Evolutionary conservation across 2,329 filamentous ascomycete species (phyloP), one percentile per base, ranked within the genome.

Genomic region (Botrytis squamosa): DNA sequence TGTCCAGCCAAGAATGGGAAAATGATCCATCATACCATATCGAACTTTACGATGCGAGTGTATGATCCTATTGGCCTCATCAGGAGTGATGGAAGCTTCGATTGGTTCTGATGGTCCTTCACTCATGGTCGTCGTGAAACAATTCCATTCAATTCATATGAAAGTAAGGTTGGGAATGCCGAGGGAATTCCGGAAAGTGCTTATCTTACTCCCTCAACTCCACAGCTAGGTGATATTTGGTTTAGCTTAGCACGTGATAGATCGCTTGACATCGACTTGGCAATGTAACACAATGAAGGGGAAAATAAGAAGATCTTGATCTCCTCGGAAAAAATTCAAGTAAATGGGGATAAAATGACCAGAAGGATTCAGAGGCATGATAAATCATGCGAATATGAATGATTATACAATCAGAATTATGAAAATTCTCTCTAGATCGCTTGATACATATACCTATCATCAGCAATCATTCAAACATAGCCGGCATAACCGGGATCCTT

Each of bases 31-130:
- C 88, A 81, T 85, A 91, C 89, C 89, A 82, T 91, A 91, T 79
- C 89, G 86, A 73, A 91, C 89, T 82, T 91, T 91, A 77, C 89
- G 88, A 80, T 91, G 89, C 70, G 89, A 91, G 80, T 91, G 89
- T 77, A 91, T 91, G 82, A 91, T 91, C 78, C 89, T 88, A 80
- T 85, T 91, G 76, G 89, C 89, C 82, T 91, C 89, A 81, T 91
- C 89, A 16, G 89, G 79, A 40, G 79, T 80, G 46, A 81, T 71
- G 62, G 76, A 75, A 25, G 73, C 70, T 57, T 78, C 76, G 38
- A 75, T 74, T 74, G 73, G 76, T 66, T 77, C 75, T 72, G 72
- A 73, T 10, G 67, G 75, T 38, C 66, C 71, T 69, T 77, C 76
- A 64, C 74, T 78, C 76, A 78, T 79, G 62, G 59, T 75, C 66